These are phyloP conservation scores for Parasarocladium wereldwijsianum DNA, from an alignment of 2,329 filamentous ascomycete species.

Conservation along the genomic window DNA sequence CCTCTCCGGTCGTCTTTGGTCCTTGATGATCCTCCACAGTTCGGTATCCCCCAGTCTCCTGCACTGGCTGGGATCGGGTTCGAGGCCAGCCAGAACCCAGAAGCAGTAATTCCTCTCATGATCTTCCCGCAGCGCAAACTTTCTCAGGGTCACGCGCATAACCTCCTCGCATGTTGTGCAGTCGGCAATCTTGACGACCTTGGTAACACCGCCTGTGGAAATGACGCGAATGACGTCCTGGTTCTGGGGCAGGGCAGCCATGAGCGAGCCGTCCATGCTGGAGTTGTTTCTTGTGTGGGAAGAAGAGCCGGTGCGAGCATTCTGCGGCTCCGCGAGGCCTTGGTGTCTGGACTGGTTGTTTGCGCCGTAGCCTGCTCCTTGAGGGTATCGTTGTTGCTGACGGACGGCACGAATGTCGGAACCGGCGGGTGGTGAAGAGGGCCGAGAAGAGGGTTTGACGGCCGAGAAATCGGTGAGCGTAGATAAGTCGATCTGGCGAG, in stretches of 20 bases:
- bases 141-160: conserved; percentile 75
- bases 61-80: conserved; percentile 69
- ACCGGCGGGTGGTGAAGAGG: conserved; percentile 16
- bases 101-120: conserved; percentile 95
- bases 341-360: conserved; percentile 29
- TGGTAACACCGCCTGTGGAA: conserved; percentile 79
- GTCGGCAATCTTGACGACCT: conserved; percentile 83
- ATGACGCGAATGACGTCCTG: conserved; percentile 89
- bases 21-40: conserved; percentile 80
- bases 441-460: conserved; percentile 6
- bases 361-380: conserved; percentile 31
- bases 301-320: conserved; percentile 45
- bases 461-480: conserved; percentile 22
- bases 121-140: conserved; percentile 76
- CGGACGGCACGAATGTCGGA: conserved; percentile 39
- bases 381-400: conserved; percentile 39
- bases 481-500: conserved; percentile 39
- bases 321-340: conserved; percentile 49
- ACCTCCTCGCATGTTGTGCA: conserved; percentile 89
- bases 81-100: conserved; percentile 76
- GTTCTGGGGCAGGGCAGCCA: conserved; percentile 71
- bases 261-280: conserved; percentile 73
- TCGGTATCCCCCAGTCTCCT: conserved; percentile 76
- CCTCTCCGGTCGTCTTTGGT: conserved; percentile 69
- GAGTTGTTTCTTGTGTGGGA: conserved; percentile 67